Evolutionary conservation across 2,329 filamentous ascomycete genomes (phyloP).

Genomic region (Fusarium secorum): DNA sequence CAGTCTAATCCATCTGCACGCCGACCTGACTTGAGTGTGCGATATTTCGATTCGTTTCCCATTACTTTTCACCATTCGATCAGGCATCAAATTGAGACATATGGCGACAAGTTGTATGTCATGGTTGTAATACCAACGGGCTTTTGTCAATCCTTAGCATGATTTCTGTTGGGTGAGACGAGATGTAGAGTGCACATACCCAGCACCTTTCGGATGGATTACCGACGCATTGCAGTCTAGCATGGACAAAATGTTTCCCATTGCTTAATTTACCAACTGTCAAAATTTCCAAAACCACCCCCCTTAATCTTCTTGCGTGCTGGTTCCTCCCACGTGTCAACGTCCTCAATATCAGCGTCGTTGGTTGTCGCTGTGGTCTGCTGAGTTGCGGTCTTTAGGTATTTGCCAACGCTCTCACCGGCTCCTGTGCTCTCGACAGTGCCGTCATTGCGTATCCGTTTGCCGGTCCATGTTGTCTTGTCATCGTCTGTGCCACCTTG

Average conservation of each 20-base stretch:
- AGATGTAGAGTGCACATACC: slow-evolving; percentile 25
- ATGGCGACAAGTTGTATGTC: slow-evolving; percentile 12
- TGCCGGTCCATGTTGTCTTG: slow-evolving; percentile 94
- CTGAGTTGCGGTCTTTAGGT: slow-evolving; percentile 69
- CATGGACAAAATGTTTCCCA: not conserved
- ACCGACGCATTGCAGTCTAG: not conserved
- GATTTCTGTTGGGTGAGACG: slow-evolving; percentile 19
- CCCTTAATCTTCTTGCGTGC: slow-evolving; percentile 80
- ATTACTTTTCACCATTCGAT: not conserved
- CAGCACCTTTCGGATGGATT: slow-evolving; percentile 17
- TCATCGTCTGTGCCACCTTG: slow-evolving; percentile 85
- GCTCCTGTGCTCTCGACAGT: slow-evolving; percentile 57
- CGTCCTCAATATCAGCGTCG: slow-evolving; percentile 68
- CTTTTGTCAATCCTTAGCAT: slow-evolving; percentile 28
- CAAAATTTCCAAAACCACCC: slow-evolving; percentile 93
- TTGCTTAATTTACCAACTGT: slow-evolving; percentile 72
- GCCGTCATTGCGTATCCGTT: slow-evolving; percentile 77
- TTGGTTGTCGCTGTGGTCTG: slow-evolving; percentile 53
- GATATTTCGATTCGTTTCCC: not conserved
- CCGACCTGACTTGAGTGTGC: not conserved
- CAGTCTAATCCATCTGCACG: slow-evolving; percentile 37
- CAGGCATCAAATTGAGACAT: slow-evolving; percentile 5
- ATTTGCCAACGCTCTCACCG: slow-evolving; percentile 74
- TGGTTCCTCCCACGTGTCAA: slow-evolving; percentile 74
- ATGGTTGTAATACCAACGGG: not conserved